Base-by-base conservation (phyloP, 2,329 filamentous ascomycete species). In the Waltergamsia citrina region DNA sequence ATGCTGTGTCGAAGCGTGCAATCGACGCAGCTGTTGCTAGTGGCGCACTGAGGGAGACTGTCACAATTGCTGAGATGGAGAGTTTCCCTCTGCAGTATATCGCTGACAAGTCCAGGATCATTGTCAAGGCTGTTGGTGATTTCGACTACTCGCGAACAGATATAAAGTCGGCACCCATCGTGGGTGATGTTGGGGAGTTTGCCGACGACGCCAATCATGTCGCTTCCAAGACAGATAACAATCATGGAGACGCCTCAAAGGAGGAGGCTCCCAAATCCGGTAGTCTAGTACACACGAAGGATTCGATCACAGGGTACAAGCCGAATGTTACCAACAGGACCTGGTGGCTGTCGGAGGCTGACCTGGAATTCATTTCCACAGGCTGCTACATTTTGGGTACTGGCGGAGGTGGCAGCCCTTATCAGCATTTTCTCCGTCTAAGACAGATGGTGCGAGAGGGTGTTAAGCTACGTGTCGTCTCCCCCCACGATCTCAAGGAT, bases 351-450 rank as follows among this genome's bases (percentile, higher is more conserved):
- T 70, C 60, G 9, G 71, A 78, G 43, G 69, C 67, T 0, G 75
- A 79, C 45, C 54, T 78, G 4, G 50, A 57, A 20, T 78, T 68
- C 57, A 69, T 79, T 22, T 53, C 69, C 1, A 69, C 61, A 7
- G 74, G 75, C 2, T 75, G 72, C 45, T 76, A 76, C 40, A 70
- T 80, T 33, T 60, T 80, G 0, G 74, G 72, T 3, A 75, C 71
- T 1, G 75, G 74, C 15, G 74, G 74, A 6, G 74, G 74, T 15
- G 73, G 74, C 3, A 67, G 62, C 4, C 69, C 72, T 2, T 73
- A 71, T 41, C 50, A 67, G 3, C 53, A 60, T 20, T 65, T 69
- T 54, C 55, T 76, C 12, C 65, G 65, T 6, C 55, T 76, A 7
- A 58, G 67, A 7, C 54, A 67, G 28, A 65, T 69, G 38, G 56